These are phyloP conservation scores for Turritis glabra DNA, from an alignment of 345 rosid species.

Conservation along the genomic window DNA sequence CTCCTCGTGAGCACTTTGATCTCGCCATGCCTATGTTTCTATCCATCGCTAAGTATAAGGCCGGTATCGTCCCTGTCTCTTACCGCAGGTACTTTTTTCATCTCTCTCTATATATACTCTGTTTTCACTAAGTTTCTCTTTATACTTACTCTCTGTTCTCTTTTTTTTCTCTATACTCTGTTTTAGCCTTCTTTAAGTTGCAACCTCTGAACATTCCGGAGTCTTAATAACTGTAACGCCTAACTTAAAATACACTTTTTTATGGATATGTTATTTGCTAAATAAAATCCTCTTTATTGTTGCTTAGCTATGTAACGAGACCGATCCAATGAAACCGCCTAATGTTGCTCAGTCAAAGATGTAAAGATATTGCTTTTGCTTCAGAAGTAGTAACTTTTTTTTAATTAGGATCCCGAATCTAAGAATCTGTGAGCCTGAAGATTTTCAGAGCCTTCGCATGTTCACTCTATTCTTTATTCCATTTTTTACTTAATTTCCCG, in stretches of 20 bases:
- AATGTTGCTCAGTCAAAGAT: constrained; percentile 20
- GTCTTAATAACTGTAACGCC: not conserved
- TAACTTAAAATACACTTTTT: not conserved
- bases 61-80: constrained; percentile 71
- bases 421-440: constrained; percentile 35
- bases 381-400: not conserved
- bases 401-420: constrained; percentile 11
- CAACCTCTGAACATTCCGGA: not conserved
- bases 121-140: not conserved
- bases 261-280: not conserved
- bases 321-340: not conserved
- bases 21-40: constrained; percentile 77
- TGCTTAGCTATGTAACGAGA: too few species aligned
- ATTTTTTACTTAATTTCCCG: constrained; percentile 23
- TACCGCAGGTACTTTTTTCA: constrained; percentile 66
- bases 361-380: constrained; percentile 3
- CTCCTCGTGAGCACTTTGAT: constrained; percentile 72
- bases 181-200: too few species aligned
- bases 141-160: not conserved
- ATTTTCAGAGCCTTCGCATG: constrained; percentile 36
- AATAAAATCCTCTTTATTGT: too few species aligned
- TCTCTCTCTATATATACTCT: not conserved
- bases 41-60: constrained; percentile 62
- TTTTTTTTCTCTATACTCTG: not conserved
- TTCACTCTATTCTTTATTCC: constrained; percentile 35